phyloP scores from a whole-genome alignment of 2,329 filamentous ascomycete genomes.

The Rugonectria rugulosa region DNA sequence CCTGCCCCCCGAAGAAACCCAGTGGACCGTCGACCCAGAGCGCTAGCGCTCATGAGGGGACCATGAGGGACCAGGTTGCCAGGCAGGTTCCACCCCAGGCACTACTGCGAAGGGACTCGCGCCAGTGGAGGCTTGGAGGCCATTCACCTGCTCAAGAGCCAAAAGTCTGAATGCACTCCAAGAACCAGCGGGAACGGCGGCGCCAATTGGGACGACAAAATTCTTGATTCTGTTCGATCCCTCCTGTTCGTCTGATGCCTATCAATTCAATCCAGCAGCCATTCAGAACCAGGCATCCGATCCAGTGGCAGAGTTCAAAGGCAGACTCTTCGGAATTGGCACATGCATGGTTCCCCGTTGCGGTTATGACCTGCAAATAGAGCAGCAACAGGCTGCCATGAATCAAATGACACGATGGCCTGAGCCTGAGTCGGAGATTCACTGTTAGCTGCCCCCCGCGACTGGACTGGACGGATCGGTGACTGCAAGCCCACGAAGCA shows the following conservation, averaged over 20 bases:
- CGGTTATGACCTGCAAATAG: conserved; percentile 2
- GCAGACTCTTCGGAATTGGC: neutral
- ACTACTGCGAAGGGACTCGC: conserved; percentile 6
- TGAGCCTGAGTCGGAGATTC: neutral
- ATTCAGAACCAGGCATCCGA: conserved; percentile 21
- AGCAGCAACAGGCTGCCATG: neutral
- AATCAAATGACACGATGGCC: conserved; percentile 18
- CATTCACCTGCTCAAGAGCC: neutral
- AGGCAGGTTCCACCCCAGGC: conserved; percentile 13
- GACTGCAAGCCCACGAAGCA: conserved; percentile 7
- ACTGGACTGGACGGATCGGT: conserved; percentile 2
- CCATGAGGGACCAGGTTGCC: neutral
- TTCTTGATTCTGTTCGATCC: neutral
- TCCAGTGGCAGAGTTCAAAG: conserved; percentile 23
- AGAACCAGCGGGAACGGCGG: neutral
- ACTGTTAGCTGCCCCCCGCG: neutral
- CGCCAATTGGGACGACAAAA: conserved; percentile 2
- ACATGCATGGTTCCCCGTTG: neutral
- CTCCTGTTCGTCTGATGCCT: conserved; percentile 23
- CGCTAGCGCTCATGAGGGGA: neutral
- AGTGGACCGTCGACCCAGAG: conserved; percentile 8
- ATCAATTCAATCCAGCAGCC: conserved; percentile 21
- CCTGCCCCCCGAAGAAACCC: neutral
- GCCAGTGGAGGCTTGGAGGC: neutral
- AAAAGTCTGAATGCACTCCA: neutral